phyloP scores from a whole-genome alignment of 768 basidiomycete genomes.

The Suillus sp. region DNA sequence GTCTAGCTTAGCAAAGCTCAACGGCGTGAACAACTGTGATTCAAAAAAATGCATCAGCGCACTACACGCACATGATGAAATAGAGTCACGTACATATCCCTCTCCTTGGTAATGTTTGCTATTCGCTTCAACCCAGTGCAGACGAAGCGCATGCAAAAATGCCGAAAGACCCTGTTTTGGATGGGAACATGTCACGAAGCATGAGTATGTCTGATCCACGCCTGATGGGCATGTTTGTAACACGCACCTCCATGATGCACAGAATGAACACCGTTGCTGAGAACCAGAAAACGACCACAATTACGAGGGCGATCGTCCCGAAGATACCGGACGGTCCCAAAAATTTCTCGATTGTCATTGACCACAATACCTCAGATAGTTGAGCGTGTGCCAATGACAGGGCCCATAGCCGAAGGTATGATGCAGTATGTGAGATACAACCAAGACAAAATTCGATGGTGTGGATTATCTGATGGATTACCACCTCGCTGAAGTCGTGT shows the following conservation, averaged over 20 bases:
- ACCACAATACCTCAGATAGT: slow-evolving; percentile 91
- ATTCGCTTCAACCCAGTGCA: slow-evolving; percentile 99
- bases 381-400: slow-evolving; percentile 98
- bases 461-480: slow-evolving; percentile 97
- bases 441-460: slow-evolving; percentile 99
- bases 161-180: slow-evolving; percentile 80
- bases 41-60: slow-evolving; percentile 27
- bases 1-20: slow-evolving; percentile 48
- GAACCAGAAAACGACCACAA: slow-evolving; percentile 78
- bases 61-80: slow-evolving; percentile 21
- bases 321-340: slow-evolving; percentile 66
- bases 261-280: slow-evolving; percentile 71
- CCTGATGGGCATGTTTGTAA: slow-evolving; percentile 22
- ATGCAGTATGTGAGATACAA: slow-evolving; percentile 97
- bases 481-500: slow-evolving; percentile 92
- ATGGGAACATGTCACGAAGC: slow-evolving; percentile 3
- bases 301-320: slow-evolving; percentile 53
- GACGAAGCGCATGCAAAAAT: slow-evolving; percentile 92
- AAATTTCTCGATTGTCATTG: slow-evolving; percentile 73
- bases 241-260: slow-evolving; percentile 91
- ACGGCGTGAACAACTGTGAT: slow-evolving; percentile 48
- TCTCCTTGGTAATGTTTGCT: slow-evolving; percentile 94
- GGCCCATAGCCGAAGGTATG: slow-evolving; percentile 94
- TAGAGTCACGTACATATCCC: slow-evolving; percentile 72
- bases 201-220: slow-evolving; percentile 14